phyloP scores from a whole-genome alignment of 495 filamentous ascomycete genomes.

The Xylaria palmicola region DNA sequence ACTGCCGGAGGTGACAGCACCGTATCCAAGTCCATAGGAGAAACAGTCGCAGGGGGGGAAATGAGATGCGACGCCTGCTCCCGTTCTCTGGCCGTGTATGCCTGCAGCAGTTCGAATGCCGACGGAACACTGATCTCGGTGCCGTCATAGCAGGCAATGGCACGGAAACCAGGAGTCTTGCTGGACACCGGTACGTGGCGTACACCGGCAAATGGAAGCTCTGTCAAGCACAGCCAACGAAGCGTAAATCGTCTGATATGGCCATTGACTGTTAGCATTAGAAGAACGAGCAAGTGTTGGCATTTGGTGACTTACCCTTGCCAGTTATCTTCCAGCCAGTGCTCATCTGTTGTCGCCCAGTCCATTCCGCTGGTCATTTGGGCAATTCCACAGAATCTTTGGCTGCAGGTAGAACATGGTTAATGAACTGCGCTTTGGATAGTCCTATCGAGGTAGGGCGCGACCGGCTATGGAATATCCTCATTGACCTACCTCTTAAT shows the following conservation, averaged over 20 bases:
- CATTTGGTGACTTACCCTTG: neutral
- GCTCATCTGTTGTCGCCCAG: neutral
- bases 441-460: neutral
- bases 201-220: neutral
- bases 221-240: neutral
- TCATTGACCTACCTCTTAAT: neutral
- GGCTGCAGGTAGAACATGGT: neutral
- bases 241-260: neutral
- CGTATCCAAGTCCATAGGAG: neutral
- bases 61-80: neutral
- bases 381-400: constrained; percentile 6
- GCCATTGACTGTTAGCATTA: neutral
- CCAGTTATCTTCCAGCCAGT: constrained; percentile 4
- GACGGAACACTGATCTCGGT: constrained; percentile 1
- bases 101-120: constrained; percentile 1
- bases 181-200: neutral
- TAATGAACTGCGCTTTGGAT: neutral
- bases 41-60: neutral
- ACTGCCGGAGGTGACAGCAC: neutral
- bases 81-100: neutral
- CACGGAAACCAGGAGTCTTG: constrained; percentile 1
- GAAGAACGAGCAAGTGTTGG: neutral
- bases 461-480: neutral
- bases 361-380: constrained; percentile 1
- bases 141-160: constrained; percentile 1